A percentile compares a stretch with the other conserved stretches of the same genome.
Conservation (phyloP, 805 yeast genomes). For the Teunomyces kruisii region DNA sequence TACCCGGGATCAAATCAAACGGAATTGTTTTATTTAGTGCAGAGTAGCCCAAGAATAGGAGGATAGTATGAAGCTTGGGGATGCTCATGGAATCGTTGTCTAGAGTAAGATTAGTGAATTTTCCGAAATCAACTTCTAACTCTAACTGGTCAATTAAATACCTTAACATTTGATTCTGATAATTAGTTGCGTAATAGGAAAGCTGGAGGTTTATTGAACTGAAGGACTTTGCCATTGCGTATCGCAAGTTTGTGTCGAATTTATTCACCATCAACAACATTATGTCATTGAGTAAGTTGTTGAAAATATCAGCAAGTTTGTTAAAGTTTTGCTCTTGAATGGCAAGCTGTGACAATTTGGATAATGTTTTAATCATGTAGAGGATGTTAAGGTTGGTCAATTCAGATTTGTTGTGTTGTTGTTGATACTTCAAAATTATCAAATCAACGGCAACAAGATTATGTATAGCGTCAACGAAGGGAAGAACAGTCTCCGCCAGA, state of each 20-base stretch:
- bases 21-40: constrained; percentile 30
- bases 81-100: constrained; percentile 35
- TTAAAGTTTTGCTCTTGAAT: constrained; percentile 29
- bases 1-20: constrained; percentile 14
- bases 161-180: constrained; percentile 42
- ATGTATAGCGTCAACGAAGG: constrained; percentile 13
- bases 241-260: constrained; percentile 57
- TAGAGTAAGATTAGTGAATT: constrained; percentile 12
- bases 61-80: constrained; percentile 54
- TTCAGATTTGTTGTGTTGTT: constrained; percentile 3
- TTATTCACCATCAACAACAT: constrained; percentile 35
- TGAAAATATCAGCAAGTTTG: constrained; percentile 48
- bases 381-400: constrained; percentile 18
- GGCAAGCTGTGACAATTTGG: constrained; percentile 35
- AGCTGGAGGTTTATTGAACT: constrained; percentile 46
- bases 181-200: constrained; percentile 31
- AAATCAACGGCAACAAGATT: constrained; percentile 17
- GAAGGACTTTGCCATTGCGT: constrained; percentile 64
- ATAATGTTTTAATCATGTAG: constrained; percentile 32
- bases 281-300: constrained; percentile 43
- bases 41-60: constrained; percentile 54
- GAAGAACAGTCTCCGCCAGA: constrained; percentile 8
- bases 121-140: not conserved
- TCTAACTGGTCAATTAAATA: constrained; percentile 35
- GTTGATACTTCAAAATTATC: constrained; percentile 12